These are phyloP conservation scores for Podospora comata DNA, from an alignment of 495 filamentous ascomycete species.

Conservation along the genomic window DNA sequence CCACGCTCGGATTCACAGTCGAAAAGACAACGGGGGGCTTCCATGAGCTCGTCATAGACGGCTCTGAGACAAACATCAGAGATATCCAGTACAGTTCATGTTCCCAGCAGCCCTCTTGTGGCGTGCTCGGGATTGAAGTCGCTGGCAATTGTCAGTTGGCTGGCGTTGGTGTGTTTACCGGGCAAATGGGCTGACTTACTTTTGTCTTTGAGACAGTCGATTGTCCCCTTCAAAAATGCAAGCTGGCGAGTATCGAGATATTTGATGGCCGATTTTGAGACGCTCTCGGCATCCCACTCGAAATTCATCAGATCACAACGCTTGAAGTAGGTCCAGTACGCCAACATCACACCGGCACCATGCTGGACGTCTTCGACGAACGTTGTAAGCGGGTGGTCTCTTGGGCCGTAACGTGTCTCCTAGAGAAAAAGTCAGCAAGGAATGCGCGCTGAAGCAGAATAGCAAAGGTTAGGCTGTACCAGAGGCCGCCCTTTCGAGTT, in stretches of 20 bases:
- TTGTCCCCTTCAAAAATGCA: constrained; percentile 20
- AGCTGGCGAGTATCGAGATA: constrained; percentile 22
- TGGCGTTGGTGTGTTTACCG: neutral
- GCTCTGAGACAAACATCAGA: constrained; percentile 24
- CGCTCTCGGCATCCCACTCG: constrained; percentile 19
- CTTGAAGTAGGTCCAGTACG: constrained; percentile 33
- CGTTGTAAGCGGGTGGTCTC: constrained; percentile 15
- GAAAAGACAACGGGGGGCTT: constrained; percentile 24
- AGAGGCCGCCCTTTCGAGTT: constrained; percentile 12
- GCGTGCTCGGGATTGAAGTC: constrained; percentile 16
- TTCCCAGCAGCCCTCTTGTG: constrained; percentile 30
- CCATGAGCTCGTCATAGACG: constrained; percentile 17
- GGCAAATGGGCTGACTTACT: neutral
- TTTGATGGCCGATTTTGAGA: neutral
- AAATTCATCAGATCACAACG: constrained; percentile 26
- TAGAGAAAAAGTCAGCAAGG: constrained; percentile 10
- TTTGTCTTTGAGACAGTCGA: constrained; percentile 15
- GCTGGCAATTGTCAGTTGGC: constrained; percentile 10
- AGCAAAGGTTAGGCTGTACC: constrained; percentile 8
- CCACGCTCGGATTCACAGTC: constrained; percentile 22
- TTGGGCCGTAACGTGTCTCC: constrained; percentile 31
- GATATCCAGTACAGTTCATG: constrained; percentile 32
- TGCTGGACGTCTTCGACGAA: constrained; percentile 30
- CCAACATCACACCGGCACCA: constrained; percentile 25
- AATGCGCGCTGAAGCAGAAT: neutral